Percentiles rank a stretch among this genome's conserved stretches.
Evolutionary conservation across 768 basidiomycete species (phyloP).

Genomic region (Cyclocybe cylindracea): DNA sequence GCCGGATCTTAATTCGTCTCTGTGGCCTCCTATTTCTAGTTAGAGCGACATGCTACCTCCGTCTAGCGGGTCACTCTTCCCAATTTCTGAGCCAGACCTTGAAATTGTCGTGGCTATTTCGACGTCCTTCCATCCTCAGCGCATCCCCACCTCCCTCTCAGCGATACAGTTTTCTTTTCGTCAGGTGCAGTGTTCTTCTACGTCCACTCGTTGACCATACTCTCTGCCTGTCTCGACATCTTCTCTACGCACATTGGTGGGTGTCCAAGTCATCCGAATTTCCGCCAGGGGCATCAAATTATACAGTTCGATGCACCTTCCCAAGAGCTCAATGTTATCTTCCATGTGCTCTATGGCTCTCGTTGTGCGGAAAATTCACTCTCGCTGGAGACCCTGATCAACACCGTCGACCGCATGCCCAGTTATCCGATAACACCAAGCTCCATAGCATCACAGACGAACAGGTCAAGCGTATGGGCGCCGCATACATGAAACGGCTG

Average conservation of each 20-base stretch:
- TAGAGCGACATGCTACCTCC: no score
- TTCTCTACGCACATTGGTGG: slow-evolving; percentile 40
- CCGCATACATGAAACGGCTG: slow-evolving; percentile 39
- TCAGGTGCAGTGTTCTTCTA: slow-evolving; percentile 68
- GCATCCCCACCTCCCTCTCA: slow-evolving; percentile 5
- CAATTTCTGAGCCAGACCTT: no score
- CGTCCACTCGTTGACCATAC: slow-evolving; percentile 46
- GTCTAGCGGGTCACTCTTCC: no score
- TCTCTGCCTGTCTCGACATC: slow-evolving; percentile 42
- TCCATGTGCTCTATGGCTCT: slow-evolving; percentile 53
- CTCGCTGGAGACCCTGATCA: slow-evolving; percentile 42
- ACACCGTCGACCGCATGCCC: slow-evolving; percentile 38
- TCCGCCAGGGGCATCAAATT: slow-evolving; percentile 25
- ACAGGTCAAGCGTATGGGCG: slow-evolving; percentile 35
- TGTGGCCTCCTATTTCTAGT: no score
- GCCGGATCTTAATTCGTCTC: no score
- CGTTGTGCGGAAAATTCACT: slow-evolving; percentile 53
- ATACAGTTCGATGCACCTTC: slow-evolving; percentile 46
- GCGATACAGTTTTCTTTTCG: slow-evolving; percentile 42
- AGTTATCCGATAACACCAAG: slow-evolving; percentile 17
- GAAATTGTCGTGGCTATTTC: slow-evolving; percentile 16
- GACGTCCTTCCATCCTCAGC: slow-evolving; percentile 24
- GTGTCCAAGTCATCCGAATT: neutral
- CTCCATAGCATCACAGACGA: slow-evolving; percentile 35
- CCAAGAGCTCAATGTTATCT: slow-evolving; percentile 47